Conservation (phyloP, 1,284 basidiomycete species). For the Apiotrichum domesticum region DNA sequence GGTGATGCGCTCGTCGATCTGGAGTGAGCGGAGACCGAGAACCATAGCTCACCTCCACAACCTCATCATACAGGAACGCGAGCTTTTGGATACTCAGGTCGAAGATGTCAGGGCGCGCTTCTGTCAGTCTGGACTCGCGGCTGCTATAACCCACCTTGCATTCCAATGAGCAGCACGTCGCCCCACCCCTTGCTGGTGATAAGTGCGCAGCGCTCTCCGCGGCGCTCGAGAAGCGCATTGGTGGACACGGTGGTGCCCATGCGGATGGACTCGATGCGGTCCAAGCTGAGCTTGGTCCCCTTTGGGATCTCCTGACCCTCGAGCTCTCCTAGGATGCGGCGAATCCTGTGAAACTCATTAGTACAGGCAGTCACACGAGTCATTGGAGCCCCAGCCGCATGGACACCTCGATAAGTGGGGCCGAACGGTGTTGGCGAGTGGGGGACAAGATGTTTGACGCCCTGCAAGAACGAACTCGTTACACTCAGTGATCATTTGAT, state of each 20-base stretch:
- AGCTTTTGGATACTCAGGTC: slow-evolving; percentile 80
- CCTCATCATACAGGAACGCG: slow-evolving; percentile 68
- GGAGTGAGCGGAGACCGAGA: slow-evolving; percentile 4
- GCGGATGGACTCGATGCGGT: slow-evolving; percentile 29
- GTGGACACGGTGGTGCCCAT: slow-evolving; percentile 64
- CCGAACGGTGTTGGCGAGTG: too few relatives aligned
- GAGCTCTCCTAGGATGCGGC: slow-evolving; percentile 75
- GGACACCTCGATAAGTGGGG: too few relatives aligned
- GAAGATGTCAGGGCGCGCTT: slow-evolving; percentile 67
- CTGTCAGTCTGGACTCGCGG: neutral
- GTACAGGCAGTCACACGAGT: neutral
- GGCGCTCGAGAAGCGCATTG: slow-evolving; percentile 89
- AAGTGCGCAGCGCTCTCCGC: slow-evolving; percentile 84
- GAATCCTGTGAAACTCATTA: slow-evolving; percentile 55
- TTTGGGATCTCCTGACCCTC: slow-evolving; percentile 63
- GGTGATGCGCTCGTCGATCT: slow-evolving; percentile 80
- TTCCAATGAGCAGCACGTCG: slow-evolving; percentile 35
- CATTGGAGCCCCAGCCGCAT: too few relatives aligned
- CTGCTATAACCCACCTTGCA: slow-evolving; percentile 24
- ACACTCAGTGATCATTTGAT: too few relatives aligned
- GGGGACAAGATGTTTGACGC: too few relatives aligned
- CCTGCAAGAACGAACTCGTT: too few relatives aligned
- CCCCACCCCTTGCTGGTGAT: slow-evolving; percentile 81
- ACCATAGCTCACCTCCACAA: slow-evolving; percentile 61
- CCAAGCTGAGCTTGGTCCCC: slow-evolving; percentile 54